Conservation (phyloP, 805 yeast species). For the Yamadazyma sp. region DNA sequence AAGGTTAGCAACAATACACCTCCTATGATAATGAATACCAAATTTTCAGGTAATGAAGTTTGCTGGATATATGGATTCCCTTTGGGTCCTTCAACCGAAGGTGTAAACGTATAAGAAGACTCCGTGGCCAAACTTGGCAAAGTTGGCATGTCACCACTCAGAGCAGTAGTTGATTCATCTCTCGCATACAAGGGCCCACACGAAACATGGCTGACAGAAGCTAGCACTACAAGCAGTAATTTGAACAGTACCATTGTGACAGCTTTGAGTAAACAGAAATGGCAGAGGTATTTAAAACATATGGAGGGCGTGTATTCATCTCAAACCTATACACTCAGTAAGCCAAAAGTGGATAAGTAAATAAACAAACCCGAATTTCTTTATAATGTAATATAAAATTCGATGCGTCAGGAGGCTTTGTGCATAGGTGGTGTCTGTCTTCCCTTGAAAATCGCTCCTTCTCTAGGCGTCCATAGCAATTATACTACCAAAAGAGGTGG, state of each 20-base stretch:
- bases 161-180: constrained; percentile 2
- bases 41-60: constrained; percentile 29
- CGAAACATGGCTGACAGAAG: background rate
- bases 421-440: constrained; percentile 1
- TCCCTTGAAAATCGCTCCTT: constrained; percentile 4
- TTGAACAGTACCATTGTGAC: no score
- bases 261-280: no score
- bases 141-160: constrained; percentile 2
- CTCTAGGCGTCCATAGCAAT: background rate
- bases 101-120: constrained; percentile 12
- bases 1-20: constrained; percentile 26
- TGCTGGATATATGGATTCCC: constrained; percentile 32
- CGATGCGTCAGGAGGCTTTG: constrained; percentile 2
- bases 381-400: background rate
- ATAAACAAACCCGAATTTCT: constrained; percentile 7
- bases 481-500: background rate
- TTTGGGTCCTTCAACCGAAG: constrained; percentile 12
- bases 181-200: constrained; percentile 2
- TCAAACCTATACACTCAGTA: background rate
- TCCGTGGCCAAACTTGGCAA: constrained; percentile 10
- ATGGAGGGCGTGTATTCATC: no score
- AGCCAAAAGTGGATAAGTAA: constrained; percentile 4
- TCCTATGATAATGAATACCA: constrained; percentile 47
- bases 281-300: no score
- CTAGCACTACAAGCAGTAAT: background rate